Evolutionary conservation across 164 flowering plant genomes (phyloP), one percentile per base, ranked within the genome.

Genomic region (Sextonia rubra): DNA sequence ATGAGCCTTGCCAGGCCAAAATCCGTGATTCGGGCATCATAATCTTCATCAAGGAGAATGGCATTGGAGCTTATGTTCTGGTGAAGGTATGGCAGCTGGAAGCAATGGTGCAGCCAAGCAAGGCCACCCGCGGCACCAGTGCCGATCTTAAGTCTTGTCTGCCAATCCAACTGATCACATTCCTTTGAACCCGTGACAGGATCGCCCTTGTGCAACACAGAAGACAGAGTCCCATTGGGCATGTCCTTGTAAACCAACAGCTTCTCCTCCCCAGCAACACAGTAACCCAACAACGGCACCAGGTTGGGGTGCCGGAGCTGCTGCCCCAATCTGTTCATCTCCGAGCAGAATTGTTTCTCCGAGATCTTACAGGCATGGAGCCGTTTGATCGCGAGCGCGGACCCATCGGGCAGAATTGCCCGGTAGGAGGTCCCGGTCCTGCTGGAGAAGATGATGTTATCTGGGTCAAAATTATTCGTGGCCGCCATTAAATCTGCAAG

Each of bases 71-170:
- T 81, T 22, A 90, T 81, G 73, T 86, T 85, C 71, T 84, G 87
- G 61, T 86, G 91, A 77, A 86, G 37, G 69, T 73, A 71, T 0
- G 91, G 84, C 0, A 89, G 88, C 61, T 83, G 87, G 71, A 85
- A 81, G 0, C 85, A 88, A 72, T 88, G 90, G 79, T 88, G 95
- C 61, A 90, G 88, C 95, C 95, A 90, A 71, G 91, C 91, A 11
- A 90, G 80, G 44, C 92, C 95, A 60, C 87, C 82, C 2, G 91
- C 88, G 1, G 83, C 85, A 29, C 92, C 91, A 0, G 83, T 67
- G 3, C 85, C 89, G 71, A 90, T 87, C 80, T 72, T 83, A 48
- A 86, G 79, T 84, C 92, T 82, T 2, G 81, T 78, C 5, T 79
- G 73, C 92, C 92, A 90, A 81, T 89, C 89, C 81, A 89, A 49